These are phyloP conservation scores for Aaosphaeria pasadenensis DNA, from an alignment of 2,329 filamentous ascomycete genomes.

Conservation along the genomic window DNA sequence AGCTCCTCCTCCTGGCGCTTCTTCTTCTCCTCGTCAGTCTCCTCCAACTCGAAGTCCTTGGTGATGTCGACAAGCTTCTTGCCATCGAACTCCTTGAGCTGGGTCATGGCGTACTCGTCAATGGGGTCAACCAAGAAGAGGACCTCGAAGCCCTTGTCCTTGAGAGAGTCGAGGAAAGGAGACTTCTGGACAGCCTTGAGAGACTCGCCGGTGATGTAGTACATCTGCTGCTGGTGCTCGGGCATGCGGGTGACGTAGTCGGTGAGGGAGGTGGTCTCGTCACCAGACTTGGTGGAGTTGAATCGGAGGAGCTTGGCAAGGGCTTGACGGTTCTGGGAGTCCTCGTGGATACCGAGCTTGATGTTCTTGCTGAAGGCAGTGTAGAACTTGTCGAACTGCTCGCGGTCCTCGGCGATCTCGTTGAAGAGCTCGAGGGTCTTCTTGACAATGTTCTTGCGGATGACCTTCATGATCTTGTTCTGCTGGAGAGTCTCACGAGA, in stretches of 20 bases:
- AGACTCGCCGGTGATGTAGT: constrained; percentile 99
- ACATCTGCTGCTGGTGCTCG: constrained; percentile 99
- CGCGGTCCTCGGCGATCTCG: constrained; percentile 98
- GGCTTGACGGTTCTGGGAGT: constrained; percentile 88
- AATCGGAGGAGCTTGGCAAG: constrained; percentile 99
- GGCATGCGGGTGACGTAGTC: constrained; percentile 99
- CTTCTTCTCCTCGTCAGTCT: constrained; percentile 99
- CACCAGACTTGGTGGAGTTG: constrained; percentile 98
- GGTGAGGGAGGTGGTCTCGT: constrained; percentile 87
- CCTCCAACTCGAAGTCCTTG: constrained; percentile 99
- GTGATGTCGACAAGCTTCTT: constrained; percentile 99
- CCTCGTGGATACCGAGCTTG: constrained; percentile 99
- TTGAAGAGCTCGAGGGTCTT: constrained; percentile 99
- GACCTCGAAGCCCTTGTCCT: constrained; percentile 99
- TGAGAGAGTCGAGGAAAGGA: constrained; percentile 97
- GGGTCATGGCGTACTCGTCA: constrained; percentile 98
- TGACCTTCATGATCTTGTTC: constrained; percentile 99
- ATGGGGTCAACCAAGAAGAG: constrained; percentile 99
- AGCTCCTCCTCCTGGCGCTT: constrained; percentile 95
- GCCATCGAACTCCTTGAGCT: constrained; percentile 99
- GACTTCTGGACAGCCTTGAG: constrained; percentile 98
- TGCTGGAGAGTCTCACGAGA: constrained; percentile 99
- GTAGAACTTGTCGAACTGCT: constrained; percentile 99
- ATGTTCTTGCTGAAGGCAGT: constrained; percentile 99
- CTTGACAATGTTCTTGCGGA: constrained; percentile 99